Base-by-base conservation (phyloP, 2,329 filamentous ascomycete species). In the Phyllosticta ampelicida region DNA sequence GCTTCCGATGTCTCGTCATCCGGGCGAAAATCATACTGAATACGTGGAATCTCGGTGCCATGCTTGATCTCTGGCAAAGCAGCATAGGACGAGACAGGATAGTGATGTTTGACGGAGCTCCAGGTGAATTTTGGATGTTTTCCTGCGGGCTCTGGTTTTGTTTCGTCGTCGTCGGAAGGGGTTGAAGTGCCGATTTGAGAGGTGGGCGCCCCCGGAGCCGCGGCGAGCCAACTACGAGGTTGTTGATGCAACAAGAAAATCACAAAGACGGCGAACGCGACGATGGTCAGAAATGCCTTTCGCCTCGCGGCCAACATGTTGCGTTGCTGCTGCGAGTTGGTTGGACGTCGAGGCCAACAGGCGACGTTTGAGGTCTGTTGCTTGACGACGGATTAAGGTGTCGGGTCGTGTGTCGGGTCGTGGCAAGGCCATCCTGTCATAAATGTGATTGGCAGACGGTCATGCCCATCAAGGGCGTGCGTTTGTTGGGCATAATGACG, bases 21-120 rank as follows among this genome's bases (percentile, higher is more conserved):
- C 23, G 63, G 51, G 0, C 67, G 64, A 56, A 77, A 75, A 0
- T 67, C 60, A 61, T 66, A 66, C 59, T 78, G 76, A 6, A 78
- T 67, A 18, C 63, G 65, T 0, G 75, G 75, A 0, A 78, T 67
- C 50, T 54, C 23, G 10, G 66, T 63, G n/a, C 62, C 63, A 3
- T 73, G 72, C 19, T 66, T 63, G 19, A 63, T 69, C 9, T 68
- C 70, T 8, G 76, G 75, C 29, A 78, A 60, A 9, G 68, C 63
- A 5, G 65, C 68, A 49, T 73, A 62, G 16, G 65, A 65, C 21
- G 66, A 61, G 48, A 76, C 67, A 8, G 73, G 73, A 61, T 76
- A 71, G 48, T 70, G 68, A 9, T 73, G 63, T 1, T 70, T 66
- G 3, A 77, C 66, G 26, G 70, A 65, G 19, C 64, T 65, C 76